A percentile compares a stretch with the other conserved stretches of the same genome.
Evolutionary conservation across 2,329 filamentous ascomycete genomes (phyloP).

Genomic region (Ascochyta rabiei): DNA sequence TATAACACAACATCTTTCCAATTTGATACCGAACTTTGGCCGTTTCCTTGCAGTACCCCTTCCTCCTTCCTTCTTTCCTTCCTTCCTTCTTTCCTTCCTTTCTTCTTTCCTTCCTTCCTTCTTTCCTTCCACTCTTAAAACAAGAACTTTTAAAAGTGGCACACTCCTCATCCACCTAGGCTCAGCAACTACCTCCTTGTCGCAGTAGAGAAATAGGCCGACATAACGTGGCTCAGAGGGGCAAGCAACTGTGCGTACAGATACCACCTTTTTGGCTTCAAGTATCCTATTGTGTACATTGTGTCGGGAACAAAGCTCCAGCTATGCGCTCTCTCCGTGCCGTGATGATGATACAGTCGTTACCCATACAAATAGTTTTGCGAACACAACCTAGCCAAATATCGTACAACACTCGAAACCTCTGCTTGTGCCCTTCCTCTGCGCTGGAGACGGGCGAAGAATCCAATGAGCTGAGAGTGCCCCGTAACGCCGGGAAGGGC

Average conservation of each 20-base stretch:
- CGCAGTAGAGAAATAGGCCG: too few species aligned
- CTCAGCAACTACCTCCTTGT: too few species aligned
- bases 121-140: too few species aligned
- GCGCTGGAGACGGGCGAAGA: background rate
- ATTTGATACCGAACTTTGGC: constrained; percentile 15
- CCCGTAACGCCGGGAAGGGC: constrained; percentile 11
- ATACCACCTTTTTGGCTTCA: too few species aligned
- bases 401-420: constrained; percentile 2
- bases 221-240: too few species aligned
- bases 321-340: background rate
- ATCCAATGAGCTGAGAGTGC: constrained; percentile 19
- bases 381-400: background rate
- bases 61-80: background rate
- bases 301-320: background rate
- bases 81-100: background rate
- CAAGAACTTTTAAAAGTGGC: too few species aligned
- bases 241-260: too few species aligned
- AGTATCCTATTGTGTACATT: background rate
- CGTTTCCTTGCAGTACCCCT: background rate
- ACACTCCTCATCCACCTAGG: too few species aligned
- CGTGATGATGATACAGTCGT: background rate
- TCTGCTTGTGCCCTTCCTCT: background rate
- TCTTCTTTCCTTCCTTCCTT: background rate
- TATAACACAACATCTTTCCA: constrained; percentile 43
- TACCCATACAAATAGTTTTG: too few species aligned